Conservation (phyloP, 352 stramenopile species). For the Halophytophthora batemanensis region DNA sequence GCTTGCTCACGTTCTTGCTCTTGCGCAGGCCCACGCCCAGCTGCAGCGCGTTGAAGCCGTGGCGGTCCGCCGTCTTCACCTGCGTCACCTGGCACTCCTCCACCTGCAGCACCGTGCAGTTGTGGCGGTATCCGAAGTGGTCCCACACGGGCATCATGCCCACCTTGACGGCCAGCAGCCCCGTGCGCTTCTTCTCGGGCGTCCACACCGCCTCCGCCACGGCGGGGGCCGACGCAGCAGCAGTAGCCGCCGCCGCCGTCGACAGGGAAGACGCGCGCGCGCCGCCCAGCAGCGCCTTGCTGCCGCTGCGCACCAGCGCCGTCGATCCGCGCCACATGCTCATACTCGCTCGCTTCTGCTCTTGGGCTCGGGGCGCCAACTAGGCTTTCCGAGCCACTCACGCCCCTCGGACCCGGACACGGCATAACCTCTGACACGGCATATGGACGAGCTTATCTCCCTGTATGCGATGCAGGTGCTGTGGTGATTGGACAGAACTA, state of each 20-base stretch:
- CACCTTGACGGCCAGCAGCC: constrained; percentile 94
- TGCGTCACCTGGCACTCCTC: constrained; percentile 94
- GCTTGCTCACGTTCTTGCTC: constrained; percentile 93
- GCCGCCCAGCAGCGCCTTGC: constrained; percentile 13
- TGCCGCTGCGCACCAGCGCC: constrained; percentile 18
- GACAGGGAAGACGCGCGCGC: constrained; percentile 16
- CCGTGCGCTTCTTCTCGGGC: constrained; percentile 85
- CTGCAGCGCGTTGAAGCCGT: constrained; percentile 95
- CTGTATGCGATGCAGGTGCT: no score
- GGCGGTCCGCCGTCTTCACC: constrained; percentile 92
- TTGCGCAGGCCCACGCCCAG: constrained; percentile 96
- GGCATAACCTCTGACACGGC: no score
- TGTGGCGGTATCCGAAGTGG: constrained; percentile 94
- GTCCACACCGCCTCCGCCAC: constrained; percentile 43
- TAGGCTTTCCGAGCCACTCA: background rate
- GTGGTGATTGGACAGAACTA: no score
- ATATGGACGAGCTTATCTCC: no score
- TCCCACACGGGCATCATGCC: constrained; percentile 99
- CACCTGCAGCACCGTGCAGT: constrained; percentile 93
- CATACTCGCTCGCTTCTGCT: constrained; percentile 2
- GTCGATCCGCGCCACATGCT: constrained; percentile 39
- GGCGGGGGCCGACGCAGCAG: constrained; percentile 1
- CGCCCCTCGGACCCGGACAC: no score
- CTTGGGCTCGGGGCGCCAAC: background rate
- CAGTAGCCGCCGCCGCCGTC: constrained; percentile 11